Percentiles rank a stretch among this genome's conserved stretches.
Evolutionary conservation across 192 early-diverging fungal genomes (phyloP).

Genomic region (Coemansia sp.): DNA sequence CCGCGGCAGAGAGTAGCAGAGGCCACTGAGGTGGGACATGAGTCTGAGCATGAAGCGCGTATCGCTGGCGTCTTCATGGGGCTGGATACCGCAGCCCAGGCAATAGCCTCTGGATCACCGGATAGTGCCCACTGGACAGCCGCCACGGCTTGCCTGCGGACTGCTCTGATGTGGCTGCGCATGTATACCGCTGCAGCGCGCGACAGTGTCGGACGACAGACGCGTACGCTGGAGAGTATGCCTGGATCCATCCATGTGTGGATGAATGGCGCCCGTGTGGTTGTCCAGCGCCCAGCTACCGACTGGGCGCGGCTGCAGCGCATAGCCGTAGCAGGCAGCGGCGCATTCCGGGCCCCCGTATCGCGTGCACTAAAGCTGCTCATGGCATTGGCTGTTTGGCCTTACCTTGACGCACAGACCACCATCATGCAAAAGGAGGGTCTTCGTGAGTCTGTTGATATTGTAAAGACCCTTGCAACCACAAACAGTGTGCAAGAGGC

Average conservation of each 20-base stretch:
- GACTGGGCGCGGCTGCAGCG: conserved; percentile 47
- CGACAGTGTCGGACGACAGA: conserved; percentile 19
- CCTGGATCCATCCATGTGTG: conserved; percentile 13
- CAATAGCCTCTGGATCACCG: background rate
- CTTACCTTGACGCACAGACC: conserved; percentile 2
- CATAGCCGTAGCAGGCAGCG: conserved; percentile 8
- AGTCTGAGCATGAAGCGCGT: conserved; percentile 12
- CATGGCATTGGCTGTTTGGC: conserved; percentile 11
- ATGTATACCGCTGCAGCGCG: conserved; percentile 22
- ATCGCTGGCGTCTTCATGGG: conserved; percentile 23
- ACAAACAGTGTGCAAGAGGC: no score
- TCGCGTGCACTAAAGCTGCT: conserved; percentile 12
- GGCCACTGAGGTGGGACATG: conserved; percentile 13
- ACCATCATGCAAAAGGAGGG: no score
- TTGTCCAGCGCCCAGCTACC: conserved; percentile 25
- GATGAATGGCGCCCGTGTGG: conserved; percentile 19
- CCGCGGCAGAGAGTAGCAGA: background rate
- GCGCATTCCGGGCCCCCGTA: conserved; percentile 10
- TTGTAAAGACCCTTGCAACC: background rate
- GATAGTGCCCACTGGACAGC: no score
- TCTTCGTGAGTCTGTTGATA: no score
- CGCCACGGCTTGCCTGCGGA: background rate
- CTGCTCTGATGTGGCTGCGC: conserved; percentile 25
- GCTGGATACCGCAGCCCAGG: background rate
- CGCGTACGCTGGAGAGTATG: conserved; percentile 8